A percentile compares a stretch with the other conserved stretches of the same genome.
These are phyloP conservation scores for Populus nigra DNA, from an alignment of 345 rosid species.

Conservation along the genomic window DNA sequence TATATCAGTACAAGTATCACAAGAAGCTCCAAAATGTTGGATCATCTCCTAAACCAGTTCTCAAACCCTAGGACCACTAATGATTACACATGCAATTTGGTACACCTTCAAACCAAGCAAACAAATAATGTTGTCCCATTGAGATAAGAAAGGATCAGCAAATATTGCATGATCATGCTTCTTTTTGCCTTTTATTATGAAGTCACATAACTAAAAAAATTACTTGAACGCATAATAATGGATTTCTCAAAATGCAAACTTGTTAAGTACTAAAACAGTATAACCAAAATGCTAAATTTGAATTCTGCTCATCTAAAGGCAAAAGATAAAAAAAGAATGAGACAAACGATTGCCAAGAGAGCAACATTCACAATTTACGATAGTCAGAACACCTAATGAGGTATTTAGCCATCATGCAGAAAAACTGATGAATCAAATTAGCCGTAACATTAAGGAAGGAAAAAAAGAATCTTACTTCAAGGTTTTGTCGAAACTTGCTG, in stretches of 20 bases:
- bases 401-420: conserved; percentile 6
- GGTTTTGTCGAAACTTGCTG: conserved; percentile 97
- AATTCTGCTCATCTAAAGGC: background rate
- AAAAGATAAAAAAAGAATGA: background rate
- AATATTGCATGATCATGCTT: background rate
- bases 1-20: background rate
- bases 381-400: background rate
- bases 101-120: conserved; percentile 2
- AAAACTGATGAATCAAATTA: background rate
- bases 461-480: conserved; percentile 47
- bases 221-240: background rate
- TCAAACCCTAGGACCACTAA: background rate
- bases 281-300: background rate
- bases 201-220: background rate
- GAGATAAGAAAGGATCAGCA: background rate
- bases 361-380: background rate
- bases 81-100: background rate
- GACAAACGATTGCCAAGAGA: background rate
- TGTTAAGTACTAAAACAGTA: background rate
- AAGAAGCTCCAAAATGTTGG: background rate
- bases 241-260: too few species aligned
- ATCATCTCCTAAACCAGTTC: background rate
- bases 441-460: background rate
- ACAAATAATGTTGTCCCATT: background rate
- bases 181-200: background rate